Conservation (phyloP, 352 stramenopile species). For the Plasmopara viticola region DNA sequence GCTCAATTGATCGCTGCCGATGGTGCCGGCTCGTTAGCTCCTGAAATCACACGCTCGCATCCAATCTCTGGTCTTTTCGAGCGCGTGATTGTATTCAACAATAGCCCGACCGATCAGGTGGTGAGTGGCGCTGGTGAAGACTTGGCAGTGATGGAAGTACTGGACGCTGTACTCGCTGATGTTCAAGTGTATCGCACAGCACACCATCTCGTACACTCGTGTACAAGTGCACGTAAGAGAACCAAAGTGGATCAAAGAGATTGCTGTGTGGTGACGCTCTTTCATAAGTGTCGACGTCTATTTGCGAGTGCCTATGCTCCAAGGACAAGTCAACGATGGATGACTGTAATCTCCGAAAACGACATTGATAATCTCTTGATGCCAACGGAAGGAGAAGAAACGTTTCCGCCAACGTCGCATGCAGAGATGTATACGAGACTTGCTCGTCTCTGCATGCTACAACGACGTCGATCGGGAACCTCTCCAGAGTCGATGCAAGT, state of each 20-base stretch:
- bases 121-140: constrained; percentile 20
- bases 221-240: constrained; percentile 4
- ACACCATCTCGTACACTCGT: constrained; percentile 23
- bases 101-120: constrained; percentile 16
- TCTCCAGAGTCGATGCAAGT: constrained; percentile 7
- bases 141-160: constrained; percentile 35
- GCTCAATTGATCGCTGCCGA: constrained; percentile 35
- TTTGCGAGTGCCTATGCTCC: constrained; percentile 71
- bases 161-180: constrained; percentile 57
- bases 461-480: constrained; percentile 12
- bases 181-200: constrained; percentile 57
- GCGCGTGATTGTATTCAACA: constrained; percentile 48
- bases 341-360: constrained; percentile 42
- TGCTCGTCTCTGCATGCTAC: constrained; percentile 45
- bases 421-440: constrained; percentile 63
- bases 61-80: constrained; percentile 60
- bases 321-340: constrained; percentile 38
- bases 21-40: constrained; percentile 32
- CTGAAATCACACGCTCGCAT: constrained; percentile 41
- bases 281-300: constrained; percentile 61
- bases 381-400: constrained; percentile 39
- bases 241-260: constrained; percentile 19
- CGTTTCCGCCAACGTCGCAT: constrained; percentile 35
- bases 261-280: constrained; percentile 57
- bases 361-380: constrained; percentile 55